A percentile compares a stretch with the other conserved stretches of the same genome.
phyloP scores from a whole-genome alignment of 2,329 filamentous ascomycete species.

The Waltergamsia citrina region DNA sequence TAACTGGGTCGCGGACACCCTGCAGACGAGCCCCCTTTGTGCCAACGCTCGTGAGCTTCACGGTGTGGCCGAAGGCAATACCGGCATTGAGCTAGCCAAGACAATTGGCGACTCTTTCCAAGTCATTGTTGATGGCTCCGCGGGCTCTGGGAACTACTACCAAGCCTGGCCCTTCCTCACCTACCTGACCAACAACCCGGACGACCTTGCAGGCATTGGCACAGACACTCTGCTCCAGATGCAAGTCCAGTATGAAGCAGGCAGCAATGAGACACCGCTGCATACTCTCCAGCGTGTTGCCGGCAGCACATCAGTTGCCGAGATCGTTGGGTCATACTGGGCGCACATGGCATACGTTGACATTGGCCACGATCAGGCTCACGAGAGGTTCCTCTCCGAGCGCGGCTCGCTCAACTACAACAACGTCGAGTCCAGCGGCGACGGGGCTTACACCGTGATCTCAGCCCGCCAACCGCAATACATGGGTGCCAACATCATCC shows the following conservation, averaged over 20 bases:
- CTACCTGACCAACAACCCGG: conserved; percentile 38
- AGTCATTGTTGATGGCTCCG: conserved; percentile 35
- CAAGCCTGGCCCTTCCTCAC: conserved; percentile 40
- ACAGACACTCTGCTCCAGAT: conserved; percentile 29
- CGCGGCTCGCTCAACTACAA: conserved; percentile 26
- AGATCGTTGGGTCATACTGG: conserved; percentile 39
- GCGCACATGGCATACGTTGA: conserved; percentile 43
- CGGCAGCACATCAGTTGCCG: conserved; percentile 18
- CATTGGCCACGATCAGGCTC: conserved; percentile 32
- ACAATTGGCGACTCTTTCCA: conserved; percentile 36
- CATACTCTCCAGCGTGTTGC: conserved; percentile 32
- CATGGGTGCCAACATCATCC: conserved; percentile 40
- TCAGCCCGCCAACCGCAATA: conserved; percentile 30
- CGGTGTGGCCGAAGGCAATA: conserved; percentile 20
- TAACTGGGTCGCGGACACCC: conserved; percentile 39
- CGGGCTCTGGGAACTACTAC: conserved; percentile 35
- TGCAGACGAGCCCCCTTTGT: conserved; percentile 33
- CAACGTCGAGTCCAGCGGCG: conserved; percentile 26
- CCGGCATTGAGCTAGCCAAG: conserved; percentile 31
- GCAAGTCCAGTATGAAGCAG: conserved; percentile 28
- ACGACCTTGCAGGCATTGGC: conserved; percentile 29
- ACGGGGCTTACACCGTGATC: conserved; percentile 31
- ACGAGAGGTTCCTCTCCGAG: conserved; percentile 24
- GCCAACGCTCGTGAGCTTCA: conserved; percentile 23
- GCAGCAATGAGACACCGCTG: conserved; percentile 39